phyloP scores from a whole-genome alignment of 2,329 filamentous ascomycete species.

The Aspergillus neotritici region DNA sequence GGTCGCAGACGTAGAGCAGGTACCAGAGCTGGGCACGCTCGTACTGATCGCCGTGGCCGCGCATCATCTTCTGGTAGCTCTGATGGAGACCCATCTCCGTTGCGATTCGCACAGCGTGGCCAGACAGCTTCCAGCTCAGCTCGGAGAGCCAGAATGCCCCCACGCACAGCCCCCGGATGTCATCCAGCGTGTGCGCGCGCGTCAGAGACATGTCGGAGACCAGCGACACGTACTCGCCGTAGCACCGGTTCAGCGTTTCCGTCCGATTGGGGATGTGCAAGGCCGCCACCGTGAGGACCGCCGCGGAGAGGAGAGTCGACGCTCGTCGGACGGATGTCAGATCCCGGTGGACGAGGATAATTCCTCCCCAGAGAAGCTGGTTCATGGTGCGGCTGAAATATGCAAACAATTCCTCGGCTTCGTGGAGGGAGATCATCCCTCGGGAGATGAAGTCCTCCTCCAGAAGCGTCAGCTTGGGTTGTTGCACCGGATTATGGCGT shows the following conservation, averaged over 20 bases:
- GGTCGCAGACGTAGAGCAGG: constrained; percentile 59
- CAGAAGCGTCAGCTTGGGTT: constrained; percentile 33
- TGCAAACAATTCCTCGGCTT: constrained; percentile 49
- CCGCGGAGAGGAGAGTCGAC: constrained; percentile 52
- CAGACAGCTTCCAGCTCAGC: constrained; percentile 58
- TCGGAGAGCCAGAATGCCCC: constrained; percentile 60
- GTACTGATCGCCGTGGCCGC: constrained; percentile 45
- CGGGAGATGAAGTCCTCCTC: constrained; percentile 48
- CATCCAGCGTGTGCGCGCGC: constrained; percentile 52
- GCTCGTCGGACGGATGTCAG: constrained; percentile 50
- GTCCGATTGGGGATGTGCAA: constrained; percentile 54
- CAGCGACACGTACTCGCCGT: constrained; percentile 52
- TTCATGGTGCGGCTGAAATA: constrained; percentile 50
- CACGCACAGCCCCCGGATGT: constrained; percentile 55
- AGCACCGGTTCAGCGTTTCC: constrained; percentile 50
- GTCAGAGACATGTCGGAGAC: constrained; percentile 55
- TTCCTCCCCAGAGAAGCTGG: constrained; percentile 49
- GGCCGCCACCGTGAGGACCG: constrained; percentile 54
- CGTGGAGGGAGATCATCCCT: constrained; percentile 43
- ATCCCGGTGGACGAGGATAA: constrained; percentile 47
- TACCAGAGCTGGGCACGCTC: constrained; percentile 59
- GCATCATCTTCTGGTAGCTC: constrained; percentile 47
- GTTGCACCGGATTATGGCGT: constrained; percentile 34
- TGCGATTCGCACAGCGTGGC: constrained; percentile 53
- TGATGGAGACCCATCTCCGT: constrained; percentile 55